Conservation (phyloP, 371 early-diverging fungal species). For the Umbelopsis sp. region DNA sequence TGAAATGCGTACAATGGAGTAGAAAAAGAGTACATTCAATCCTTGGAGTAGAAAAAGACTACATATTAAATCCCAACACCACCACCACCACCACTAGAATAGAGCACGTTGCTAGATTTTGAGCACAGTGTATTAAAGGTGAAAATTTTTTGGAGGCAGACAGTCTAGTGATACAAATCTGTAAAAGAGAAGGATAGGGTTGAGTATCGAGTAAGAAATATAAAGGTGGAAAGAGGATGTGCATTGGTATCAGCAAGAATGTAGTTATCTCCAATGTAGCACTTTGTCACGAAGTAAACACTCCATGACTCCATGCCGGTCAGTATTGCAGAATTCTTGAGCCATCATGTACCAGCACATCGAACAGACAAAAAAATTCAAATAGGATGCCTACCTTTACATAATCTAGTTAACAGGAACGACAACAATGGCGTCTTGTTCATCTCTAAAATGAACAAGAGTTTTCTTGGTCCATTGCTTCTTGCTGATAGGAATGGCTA, state of each 20-base stretch:
- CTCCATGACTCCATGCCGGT: neutral
- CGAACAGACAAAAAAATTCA: neutral
- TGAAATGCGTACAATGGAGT: neutral
- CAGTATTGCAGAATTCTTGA: constrained; percentile 20
- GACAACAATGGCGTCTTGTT: constrained; percentile 57
- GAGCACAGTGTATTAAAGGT: neutral
- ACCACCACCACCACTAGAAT: too few relatives aligned
- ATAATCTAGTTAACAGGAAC: constrained; percentile 24
- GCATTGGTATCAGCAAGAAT: constrained; percentile 17
- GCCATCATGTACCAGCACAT: constrained; percentile 5
- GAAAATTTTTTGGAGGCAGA: neutral
- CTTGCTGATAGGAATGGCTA: constrained; percentile 62
- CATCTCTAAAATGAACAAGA: constrained; percentile 54
- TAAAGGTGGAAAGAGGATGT: neutral
- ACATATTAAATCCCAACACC: too few relatives aligned
- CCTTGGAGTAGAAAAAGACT: too few relatives aligned
- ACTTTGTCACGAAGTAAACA: neutral
- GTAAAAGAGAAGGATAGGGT: too few relatives aligned
- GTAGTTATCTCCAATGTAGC: constrained; percentile 15
- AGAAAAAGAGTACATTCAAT: too few relatives aligned
- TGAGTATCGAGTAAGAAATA: neutral
- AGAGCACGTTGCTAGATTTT: too few relatives aligned
- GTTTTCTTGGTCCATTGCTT: constrained; percentile 63
- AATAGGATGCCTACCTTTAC: neutral
- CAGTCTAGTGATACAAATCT: neutral